Conservation (phyloP, 192 early-diverging fungal genomes). For the Mortierella hygrophila region DNA sequence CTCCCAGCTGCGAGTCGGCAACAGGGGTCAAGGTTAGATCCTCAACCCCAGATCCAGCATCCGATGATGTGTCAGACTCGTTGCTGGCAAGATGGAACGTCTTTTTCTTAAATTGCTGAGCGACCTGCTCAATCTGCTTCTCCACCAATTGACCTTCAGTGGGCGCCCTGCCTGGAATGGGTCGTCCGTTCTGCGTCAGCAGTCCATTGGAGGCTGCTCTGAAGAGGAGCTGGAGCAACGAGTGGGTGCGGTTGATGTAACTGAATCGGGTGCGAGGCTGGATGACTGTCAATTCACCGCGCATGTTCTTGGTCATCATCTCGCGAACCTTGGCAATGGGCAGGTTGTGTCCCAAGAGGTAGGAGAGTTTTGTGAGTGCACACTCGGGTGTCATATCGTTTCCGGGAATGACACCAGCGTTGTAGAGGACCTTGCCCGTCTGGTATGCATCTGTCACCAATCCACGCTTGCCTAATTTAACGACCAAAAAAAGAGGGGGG, state of each 20-base stretch:
- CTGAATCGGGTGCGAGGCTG: constrained; percentile 75
- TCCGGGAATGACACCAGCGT: constrained; percentile 88
- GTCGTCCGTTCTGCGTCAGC: not conserved
- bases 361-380: constrained; percentile 95
- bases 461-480: constrained; percentile 69
- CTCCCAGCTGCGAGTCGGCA: constrained; percentile 21
- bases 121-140: not conserved
- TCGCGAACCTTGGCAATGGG: constrained; percentile 79
- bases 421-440: constrained; percentile 87
- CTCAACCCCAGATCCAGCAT: not conserved
- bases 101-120: constrained; percentile 11
- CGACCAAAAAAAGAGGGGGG: not conserved
- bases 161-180: not conserved
- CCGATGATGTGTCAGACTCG: constrained; percentile 16
- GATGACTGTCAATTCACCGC: constrained; percentile 93
- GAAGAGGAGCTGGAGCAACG: constrained; percentile 63
- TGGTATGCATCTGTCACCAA: constrained; percentile 93
- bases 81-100: constrained; percentile 1
- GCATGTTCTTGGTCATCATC: constrained; percentile 85
- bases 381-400: constrained; percentile 97
- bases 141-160: not conserved
- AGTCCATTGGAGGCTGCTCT: constrained; percentile 42
- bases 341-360: constrained; percentile 82
- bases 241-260: constrained; percentile 71
- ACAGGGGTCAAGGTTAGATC: not conserved